Base-by-base conservation (phyloP, 2,329 filamentous ascomycete genomes). In the Aspergillus pseudotamarii region DNA sequence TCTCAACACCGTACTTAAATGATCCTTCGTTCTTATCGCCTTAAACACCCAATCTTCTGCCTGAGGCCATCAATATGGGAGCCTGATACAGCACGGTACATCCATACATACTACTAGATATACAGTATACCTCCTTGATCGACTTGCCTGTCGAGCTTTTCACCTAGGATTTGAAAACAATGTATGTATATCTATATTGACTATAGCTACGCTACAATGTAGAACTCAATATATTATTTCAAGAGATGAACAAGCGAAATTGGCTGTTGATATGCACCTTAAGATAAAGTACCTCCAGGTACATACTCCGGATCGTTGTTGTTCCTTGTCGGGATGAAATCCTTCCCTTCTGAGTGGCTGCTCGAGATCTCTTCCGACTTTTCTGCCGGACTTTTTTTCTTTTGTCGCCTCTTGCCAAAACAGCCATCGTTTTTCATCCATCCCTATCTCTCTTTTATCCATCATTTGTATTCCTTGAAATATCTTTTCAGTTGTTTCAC, bases 351-450 rank as follows among this genome's bases (percentile, higher is more conserved):
- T 45, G 41, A 51, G 26, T 51, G 46, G 46, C 46, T 51, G 41
- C 36, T 32, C 14, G 8, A 32, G 12, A 38, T 16, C 30, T 8
- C 46, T 36, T 53, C 59, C 36, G 38, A 53, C 41, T 41, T 61
- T 61, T 61, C 58, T 50, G 59, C 53, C 59, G 26, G 59, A 56
- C 53, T 12, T 69, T 72, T 71, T 69, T 60, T 60, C 21, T 60
- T 65, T 62, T 63, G 60, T 64, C 58, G 59, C 61, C 63, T 63
- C 58, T 28, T 38, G 60, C 28, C 46, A 51, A 34, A 54, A 38
- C 30, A 30, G 32, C 21, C 30, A 23, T 32, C 23, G 55, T 41
- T 36, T 59, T 41, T 28, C 58, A 55, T 55, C 50, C 26, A n/a
- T 43, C 46, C 38, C 28, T 14, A 51, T 41, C 45, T 41, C 38